Evolutionary conservation across 192 early-diverging fungal genomes (phyloP).

Genomic region (Linnemannia hyalina): DNA sequence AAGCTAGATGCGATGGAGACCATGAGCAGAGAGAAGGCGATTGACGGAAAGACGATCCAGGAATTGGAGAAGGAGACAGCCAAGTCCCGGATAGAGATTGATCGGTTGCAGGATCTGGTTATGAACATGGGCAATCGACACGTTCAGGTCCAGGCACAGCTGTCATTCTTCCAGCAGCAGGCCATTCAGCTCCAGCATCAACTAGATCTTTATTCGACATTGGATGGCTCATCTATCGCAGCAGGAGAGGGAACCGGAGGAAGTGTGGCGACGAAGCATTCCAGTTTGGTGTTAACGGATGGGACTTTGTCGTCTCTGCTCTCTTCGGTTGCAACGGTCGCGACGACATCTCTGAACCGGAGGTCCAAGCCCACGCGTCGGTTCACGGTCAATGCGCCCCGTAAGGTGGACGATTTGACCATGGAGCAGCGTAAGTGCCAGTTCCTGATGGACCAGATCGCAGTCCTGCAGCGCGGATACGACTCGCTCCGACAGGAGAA

Average conservation of each 20-base stretch:
- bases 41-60: neutral
- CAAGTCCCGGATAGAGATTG: conserved; percentile 21
- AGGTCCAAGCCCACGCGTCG: conserved; percentile 35
- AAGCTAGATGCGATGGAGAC: conserved; percentile 5
- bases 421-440: conserved; percentile 53
- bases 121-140: conserved; percentile 47
- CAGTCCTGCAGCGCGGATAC: conserved; percentile 47
- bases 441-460: conserved; percentile 51
- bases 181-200: conserved; percentile 27
- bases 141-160: conserved; percentile 45
- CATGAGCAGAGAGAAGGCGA: conserved; percentile 13
- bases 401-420: conserved; percentile 32
- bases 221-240: neutral
- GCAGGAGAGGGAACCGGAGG: neutral
- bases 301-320: conserved; percentile 26
- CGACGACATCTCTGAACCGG: conserved; percentile 15
- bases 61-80: conserved; percentile 17
- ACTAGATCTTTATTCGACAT: neutral
- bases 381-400: conserved; percentile 42
- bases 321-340: conserved; percentile 36
- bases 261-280: conserved; percentile 19
- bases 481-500: conserved; percentile 49
- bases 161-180: conserved; percentile 44
- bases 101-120: conserved; percentile 39
- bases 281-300: conserved; percentile 27